These are phyloP conservation scores for Linanthus parryae DNA, from an alignment of 148 eudicot genomes.

Conservation along the genomic window DNA sequence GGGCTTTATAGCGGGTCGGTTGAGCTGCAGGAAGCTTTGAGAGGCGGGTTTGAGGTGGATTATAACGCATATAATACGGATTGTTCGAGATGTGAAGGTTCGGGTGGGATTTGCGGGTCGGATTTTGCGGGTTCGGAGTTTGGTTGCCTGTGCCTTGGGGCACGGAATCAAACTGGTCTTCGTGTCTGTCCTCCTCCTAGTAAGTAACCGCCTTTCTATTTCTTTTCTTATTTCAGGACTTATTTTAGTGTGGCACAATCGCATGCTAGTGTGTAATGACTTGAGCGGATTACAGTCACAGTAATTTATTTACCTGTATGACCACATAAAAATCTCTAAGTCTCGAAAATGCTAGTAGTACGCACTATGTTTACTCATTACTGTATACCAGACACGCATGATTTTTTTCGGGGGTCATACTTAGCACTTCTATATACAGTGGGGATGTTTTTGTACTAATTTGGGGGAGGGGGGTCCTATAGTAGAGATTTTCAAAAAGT, in stretches of 20 bases:
- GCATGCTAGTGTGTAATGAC: not conserved
- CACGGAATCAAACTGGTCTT: not conserved
- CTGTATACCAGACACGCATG: no score
- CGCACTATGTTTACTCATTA: no score
- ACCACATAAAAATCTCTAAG: no score
- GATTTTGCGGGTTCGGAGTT: not conserved
- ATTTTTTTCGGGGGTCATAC: no score
- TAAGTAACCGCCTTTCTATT: not conserved
- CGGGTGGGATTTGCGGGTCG: conserved; percentile 3
- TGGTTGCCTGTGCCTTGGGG: not conserved
- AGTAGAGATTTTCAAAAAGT: no score
- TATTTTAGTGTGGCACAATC: not conserved
- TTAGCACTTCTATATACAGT: no score
- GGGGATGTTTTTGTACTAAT: no score
- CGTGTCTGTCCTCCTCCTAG: not conserved
- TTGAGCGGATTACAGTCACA: not conserved
- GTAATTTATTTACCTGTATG: no score
- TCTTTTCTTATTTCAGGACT: not conserved
- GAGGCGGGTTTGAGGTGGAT: not conserved
- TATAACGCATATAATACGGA: not conserved
- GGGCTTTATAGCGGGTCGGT: not conserved
- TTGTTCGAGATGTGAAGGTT: not conserved
- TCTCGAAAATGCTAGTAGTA: no score
- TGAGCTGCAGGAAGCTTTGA: not conserved
- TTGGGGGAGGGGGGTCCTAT: no score